These are phyloP conservation scores for Bipolaris oryzae DNA, from an alignment of 2,329 filamentous ascomycete species.

Conservation along the genomic window DNA sequence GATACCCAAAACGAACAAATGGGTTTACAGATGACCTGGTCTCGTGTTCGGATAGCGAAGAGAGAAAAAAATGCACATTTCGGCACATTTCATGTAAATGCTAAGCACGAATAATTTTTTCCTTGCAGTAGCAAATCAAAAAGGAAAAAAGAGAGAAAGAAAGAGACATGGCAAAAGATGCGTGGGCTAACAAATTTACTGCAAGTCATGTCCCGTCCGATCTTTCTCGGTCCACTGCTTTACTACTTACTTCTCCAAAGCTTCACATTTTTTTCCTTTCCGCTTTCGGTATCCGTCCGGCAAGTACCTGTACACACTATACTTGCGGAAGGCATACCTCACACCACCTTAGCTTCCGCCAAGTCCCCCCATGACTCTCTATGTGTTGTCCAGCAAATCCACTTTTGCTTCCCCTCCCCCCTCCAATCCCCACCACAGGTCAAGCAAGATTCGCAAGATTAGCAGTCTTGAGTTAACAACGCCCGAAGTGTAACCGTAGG, in stretches of 20 bases:
- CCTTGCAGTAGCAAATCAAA: background rate
- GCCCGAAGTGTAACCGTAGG: background rate
- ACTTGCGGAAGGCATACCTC: constrained; percentile 8
- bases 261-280: background rate
- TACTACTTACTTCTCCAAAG: background rate
- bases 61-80: background rate
- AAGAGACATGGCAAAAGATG: background rate
- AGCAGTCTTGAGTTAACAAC: background rate
- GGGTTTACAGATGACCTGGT: background rate
- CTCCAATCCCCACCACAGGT: background rate
- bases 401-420: no score
- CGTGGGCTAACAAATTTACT: background rate
- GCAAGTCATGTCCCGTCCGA: background rate
- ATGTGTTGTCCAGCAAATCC: background rate
- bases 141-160: no score
- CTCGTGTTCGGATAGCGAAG: background rate
- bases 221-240: background rate
- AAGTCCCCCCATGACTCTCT: background rate
- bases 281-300: background rate
- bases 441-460: background rate
- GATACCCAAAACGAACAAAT: background rate
- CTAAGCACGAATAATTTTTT: background rate
- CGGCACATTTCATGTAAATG: background rate
- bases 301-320: background rate
- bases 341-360: constrained; percentile 11